Conservation (phyloP, 1,139 yeast genomes). For the Yamadazyma sp. region DNA sequence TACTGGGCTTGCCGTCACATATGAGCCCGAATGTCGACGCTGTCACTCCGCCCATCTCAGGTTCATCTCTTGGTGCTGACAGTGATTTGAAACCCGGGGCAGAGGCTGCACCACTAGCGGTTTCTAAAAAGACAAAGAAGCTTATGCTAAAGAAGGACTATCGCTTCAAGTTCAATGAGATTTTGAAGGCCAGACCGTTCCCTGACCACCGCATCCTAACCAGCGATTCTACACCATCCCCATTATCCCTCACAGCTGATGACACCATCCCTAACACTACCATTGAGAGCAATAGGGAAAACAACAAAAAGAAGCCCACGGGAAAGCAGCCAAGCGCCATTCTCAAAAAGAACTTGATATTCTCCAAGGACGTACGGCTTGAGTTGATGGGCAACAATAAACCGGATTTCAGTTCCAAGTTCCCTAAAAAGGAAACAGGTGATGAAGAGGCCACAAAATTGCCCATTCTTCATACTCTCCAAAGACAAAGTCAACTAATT, state of each 20-base stretch:
- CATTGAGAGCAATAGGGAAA: slow-evolving; percentile 13
- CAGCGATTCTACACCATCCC: slow-evolving; percentile 23
- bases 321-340: slow-evolving; percentile 5
- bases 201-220: slow-evolving; percentile 9
- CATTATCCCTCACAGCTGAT: slow-evolving; percentile 20
- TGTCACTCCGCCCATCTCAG: neutral
- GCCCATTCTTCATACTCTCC: slow-evolving; percentile 13
- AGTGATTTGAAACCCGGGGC: no score
- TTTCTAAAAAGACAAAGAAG: slow-evolving; percentile 1
- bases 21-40: no score
- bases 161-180: slow-evolving; percentile 30
- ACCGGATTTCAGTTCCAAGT: slow-evolving; percentile 8
- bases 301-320: slow-evolving; percentile 8
- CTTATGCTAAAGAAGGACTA: slow-evolving; percentile 27
- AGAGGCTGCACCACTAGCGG: neutral
- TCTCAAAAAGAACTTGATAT: slow-evolving; percentile 26
- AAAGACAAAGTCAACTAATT: slow-evolving; percentile 34
- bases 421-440: slow-evolving; percentile 4
- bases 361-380: slow-evolving; percentile 40
- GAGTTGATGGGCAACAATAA: slow-evolving; percentile 24
- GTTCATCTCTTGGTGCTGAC: no score
- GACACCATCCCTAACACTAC: slow-evolving; percentile 11
- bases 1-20: no score
- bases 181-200: slow-evolving; percentile 9
- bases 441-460: slow-evolving; percentile 6